These are phyloP conservation scores for Aspergillus sp. DNA, from an alignment of 2,329 filamentous ascomycete species.

Conservation along the genomic window DNA sequence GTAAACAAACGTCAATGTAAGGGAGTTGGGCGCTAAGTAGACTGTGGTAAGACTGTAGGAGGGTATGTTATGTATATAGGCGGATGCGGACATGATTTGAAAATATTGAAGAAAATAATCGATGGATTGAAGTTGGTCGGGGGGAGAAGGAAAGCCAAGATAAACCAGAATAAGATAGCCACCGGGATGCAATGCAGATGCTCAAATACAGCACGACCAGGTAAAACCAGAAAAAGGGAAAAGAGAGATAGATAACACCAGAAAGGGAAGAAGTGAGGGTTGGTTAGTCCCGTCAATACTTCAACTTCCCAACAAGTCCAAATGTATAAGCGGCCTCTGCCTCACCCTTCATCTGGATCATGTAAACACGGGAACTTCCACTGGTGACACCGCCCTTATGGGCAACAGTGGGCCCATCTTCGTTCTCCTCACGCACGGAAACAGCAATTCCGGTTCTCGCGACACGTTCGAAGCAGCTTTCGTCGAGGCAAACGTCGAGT, in stretches of 20 bases:
- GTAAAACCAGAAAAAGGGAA: not conserved
- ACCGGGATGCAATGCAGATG: conserved; percentile 1
- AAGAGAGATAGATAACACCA: not conserved
- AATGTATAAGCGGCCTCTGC: conserved; percentile 57
- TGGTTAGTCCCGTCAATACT: conserved; percentile 38
- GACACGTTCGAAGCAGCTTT: conserved; percentile 79
- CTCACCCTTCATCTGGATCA: conserved; percentile 62
- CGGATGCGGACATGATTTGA: not conserved
- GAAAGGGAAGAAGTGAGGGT: not conserved
- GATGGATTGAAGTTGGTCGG: not conserved
- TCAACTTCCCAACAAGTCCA: conserved; percentile 53
- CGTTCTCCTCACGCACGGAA: conserved; percentile 79
- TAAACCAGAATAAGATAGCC: not conserved
- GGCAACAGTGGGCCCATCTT: conserved; percentile 56
- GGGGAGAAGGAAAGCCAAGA: not conserved
- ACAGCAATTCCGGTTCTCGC: conserved; percentile 84
- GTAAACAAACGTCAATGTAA: not conserved
- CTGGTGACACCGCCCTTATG: conserved; percentile 59
- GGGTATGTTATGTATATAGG: not conserved
- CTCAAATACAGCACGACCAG: not conserved
- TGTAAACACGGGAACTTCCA: conserved; percentile 60
- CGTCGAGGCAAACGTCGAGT: conserved; percentile 80
- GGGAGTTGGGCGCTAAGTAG: too few species aligned
- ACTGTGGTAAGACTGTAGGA: not conserved
- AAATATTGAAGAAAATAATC: not conserved